These are phyloP conservation scores for Dacryopinax primogenitus DNA, from an alignment of 768 basidiomycete species.

Conservation along the genomic window DNA sequence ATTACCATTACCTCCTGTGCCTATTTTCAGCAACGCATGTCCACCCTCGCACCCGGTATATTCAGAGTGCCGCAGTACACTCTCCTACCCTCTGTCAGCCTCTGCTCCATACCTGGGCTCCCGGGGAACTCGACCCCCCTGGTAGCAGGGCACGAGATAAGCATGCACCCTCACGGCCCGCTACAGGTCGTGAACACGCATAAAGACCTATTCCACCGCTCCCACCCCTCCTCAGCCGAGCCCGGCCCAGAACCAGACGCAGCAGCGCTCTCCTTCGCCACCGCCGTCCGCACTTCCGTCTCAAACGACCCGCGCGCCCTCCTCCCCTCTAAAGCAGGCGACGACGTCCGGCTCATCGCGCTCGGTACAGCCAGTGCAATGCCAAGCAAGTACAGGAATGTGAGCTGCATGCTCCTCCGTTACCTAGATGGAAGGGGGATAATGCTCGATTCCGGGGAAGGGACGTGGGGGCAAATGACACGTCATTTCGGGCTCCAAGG, in stretches of 20 bases:
- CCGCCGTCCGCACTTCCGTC: conserved; percentile 32
- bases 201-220: conserved; percentile 17
- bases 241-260: too few relatives aligned
- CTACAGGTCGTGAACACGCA: conserved; percentile 27
- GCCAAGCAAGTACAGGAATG: conserved; percentile 77
- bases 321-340: conserved; percentile 31
- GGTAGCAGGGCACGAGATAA: conserved; percentile 31
- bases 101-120: conserved; percentile 29
- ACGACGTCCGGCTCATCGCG: conserved; percentile 55
- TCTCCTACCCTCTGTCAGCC: conserved; percentile 25
- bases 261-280: conserved; percentile 29
- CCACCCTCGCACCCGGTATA: conserved; percentile 53
- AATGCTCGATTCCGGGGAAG: conserved; percentile 84
- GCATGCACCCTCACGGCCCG: conserved; percentile 37
- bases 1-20: conserved; percentile 65
- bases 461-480: conserved; percentile 78
- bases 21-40: conserved; percentile 57
- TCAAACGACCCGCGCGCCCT: conserved; percentile 23
- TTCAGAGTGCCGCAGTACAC: conserved; percentile 57
- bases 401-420: conserved; percentile 61
- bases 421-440: conserved; percentile 62
- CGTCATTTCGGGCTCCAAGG: conserved; percentile 62
- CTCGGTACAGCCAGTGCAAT: conserved; percentile 83
- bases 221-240: too few relatives aligned
- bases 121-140: conserved; percentile 38